Evolutionary conservation across 768 basidiomycete genomes (phyloP), one percentile per base, ranked within the genome.

Genomic region (Amanita rubescens): DNA sequence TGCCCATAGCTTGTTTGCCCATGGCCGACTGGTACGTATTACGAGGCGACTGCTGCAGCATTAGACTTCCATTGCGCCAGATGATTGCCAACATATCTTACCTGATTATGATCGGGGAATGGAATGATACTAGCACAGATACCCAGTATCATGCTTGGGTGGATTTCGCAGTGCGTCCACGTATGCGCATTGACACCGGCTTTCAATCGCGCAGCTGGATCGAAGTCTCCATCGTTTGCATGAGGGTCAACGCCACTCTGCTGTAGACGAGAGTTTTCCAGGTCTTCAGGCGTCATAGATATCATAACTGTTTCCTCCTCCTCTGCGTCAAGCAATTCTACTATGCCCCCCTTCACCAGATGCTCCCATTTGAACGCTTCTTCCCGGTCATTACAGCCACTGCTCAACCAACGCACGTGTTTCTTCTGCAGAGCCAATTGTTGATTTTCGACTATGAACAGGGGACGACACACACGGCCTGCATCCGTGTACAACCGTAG

Each of bases 1-100:
- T 93, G 48, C 96, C 95, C 95, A 99, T 99, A 10, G 95, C 95
- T 82, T 99, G 95, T 74, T 99, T 99, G 61, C 96, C 96, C 95
- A 99, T 99, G 49, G 95, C 95, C 42, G 95, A 98, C 73, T 99
- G 95, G 65, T 99, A 99, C 3, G 95, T 99, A 66, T 99, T 99
- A 83, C 95, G 96, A 59, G 95, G 95, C 55, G 95, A 99, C 91
- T 98, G 58, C 9, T 30, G 51, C 27, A 35, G 32, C 47, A 8
- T 53, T 22, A 55, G 25, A 37, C 22, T 22, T 27, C 22, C n/a
- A n/a, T n/a, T n/a, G n/a, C n/a, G n/a, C n/a, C n/a, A n/a, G 3
- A 34, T 22, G 34, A 12, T 15, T 14, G 25, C 12, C 9, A 56
- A 48, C 30, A 25, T 25, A 39, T 70, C 83, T 57, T 65, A 91